Evolutionary conservation across 163 green algal species (phyloP).

Genomic region (Chlorella variabilis): DNA sequence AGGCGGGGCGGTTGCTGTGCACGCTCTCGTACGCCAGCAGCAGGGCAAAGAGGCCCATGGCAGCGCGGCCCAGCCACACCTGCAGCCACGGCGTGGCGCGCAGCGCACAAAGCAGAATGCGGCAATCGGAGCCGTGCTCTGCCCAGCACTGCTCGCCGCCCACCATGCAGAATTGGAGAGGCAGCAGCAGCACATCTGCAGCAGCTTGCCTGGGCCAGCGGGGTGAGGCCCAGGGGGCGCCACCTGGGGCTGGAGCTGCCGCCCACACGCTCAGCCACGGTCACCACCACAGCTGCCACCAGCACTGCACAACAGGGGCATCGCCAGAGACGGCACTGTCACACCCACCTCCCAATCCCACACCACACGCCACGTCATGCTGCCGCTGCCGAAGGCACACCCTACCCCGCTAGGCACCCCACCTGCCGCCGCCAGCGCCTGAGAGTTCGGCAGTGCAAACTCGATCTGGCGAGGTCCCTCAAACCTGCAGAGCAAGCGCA

Average conservation of each 20-base stretch:
- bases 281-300: not conserved
- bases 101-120: no score
- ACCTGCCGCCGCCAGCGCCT: not conserved
- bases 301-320: constrained; percentile 10
- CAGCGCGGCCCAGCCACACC: constrained; percentile 24
- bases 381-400: no score
- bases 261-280: not conserved
- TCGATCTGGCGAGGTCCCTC: constrained; percentile 17
- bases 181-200: not conserved
- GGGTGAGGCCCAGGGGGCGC: constrained; percentile 10
- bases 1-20: constrained; percentile 35
- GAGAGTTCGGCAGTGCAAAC: not conserved
- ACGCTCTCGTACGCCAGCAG: constrained; percentile 26
- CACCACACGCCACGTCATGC: no score
- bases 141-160: no score
- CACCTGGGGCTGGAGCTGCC: not conserved
- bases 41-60: constrained; percentile 12
- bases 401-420: no score
- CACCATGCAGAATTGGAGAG: no score
- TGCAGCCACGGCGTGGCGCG: not conserved
- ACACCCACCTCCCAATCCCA: no score
- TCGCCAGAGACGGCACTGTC: no score
- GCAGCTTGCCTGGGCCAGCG: constrained; percentile 1
- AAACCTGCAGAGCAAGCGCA: constrained; percentile 9
- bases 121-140: no score